A percentile compares a stretch with the other conserved stretches of the same genome.
phyloP scores from a whole-genome alignment of 1,284 basidiomycete genomes.

The Naganishia sp. region DNA sequence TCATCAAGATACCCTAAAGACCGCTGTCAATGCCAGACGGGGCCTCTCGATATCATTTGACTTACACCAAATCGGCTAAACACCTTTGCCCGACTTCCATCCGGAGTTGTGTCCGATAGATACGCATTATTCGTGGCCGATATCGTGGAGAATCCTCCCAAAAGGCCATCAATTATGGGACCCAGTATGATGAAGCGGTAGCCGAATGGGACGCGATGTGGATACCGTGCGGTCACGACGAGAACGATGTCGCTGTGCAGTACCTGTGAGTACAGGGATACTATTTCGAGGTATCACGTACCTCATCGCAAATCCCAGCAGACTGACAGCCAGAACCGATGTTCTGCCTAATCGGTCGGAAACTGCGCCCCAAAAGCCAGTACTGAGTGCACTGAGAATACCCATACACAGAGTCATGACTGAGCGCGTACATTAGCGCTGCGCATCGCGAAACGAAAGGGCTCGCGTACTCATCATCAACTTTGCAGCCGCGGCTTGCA shows the following conservation, averaged over 20 bases:
- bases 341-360: conserved; percentile 77
- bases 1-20: conserved; percentile 45
- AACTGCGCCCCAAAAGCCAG: conserved; percentile 83
- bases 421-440: conserved; percentile 18
- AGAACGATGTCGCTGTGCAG: conserved; percentile 70
- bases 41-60: conserved; percentile 57
- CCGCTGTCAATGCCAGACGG: neutral
- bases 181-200: conserved; percentile 79
- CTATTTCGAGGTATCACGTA: conserved; percentile 52
- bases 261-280: conserved; percentile 25
- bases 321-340: conserved; percentile 68
- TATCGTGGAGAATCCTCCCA: conserved; percentile 83
- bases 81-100: conserved; percentile 75
- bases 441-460: neutral
- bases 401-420: conserved; percentile 76
- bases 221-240: conserved; percentile 72
- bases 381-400: conserved; percentile 76
- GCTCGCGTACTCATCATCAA: conserved; percentile 62
- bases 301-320: conserved; percentile 73
- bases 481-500: conserved; percentile 70
- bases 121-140: conserved; percentile 79
- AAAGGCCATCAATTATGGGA: conserved; percentile 74
- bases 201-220: conserved; percentile 64
- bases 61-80: conserved; percentile 74
- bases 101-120: conserved; percentile 75